Base-by-base conservation (phyloP, 1,284 basidiomycete genomes). In the Meira nashicola region DNA sequence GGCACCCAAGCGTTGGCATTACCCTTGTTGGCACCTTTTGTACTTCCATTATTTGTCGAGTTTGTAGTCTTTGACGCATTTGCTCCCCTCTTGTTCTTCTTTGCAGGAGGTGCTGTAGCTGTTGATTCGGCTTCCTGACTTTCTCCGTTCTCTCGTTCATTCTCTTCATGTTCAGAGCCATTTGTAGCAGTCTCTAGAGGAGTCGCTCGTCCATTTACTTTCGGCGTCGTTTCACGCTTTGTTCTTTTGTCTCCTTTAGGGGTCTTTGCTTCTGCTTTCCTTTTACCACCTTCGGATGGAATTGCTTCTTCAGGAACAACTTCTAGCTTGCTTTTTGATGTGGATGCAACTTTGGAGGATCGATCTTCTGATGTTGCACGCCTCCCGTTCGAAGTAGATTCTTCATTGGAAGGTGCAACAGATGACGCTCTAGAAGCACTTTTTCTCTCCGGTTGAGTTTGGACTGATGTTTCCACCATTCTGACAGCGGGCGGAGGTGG, bases 291-390 rank as follows among this genome's bases (percentile, higher is more conserved):
- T 33, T 33, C 28, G 5, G 46, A 21, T 19, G 21, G 3, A 5
- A 8, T 23, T 12, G 17, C 21, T 19, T 39, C 38, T 28, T 14
- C 12, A 5, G 21, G 14, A 21, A 23, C n/a, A 14, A 63, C 61
- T 11, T 71, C 69, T 17, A 71, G 54, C 65, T 67, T 66, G 46
- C 64, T 66, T 59, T 65, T 71, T 17, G 69, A 71, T 14, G 66
- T 65, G 8, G 69, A 71, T 19, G 69, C 69, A 9, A 66, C 53
- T 11, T 59, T 64, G 21, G 17, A 21, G 2, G 46, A 17, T 17
- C 46, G 46, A 14, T 21, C 12, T 14, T n/a, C 17, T 48, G 46
- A 48, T 33, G 28, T 33, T 8, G 28, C 28, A 33, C 8, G 28
- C 28, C 28, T 33, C 28, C 28, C 28, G 17, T 48, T 48, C 21